Percentiles rank a stretch among this genome's conserved stretches.
These are phyloP conservation scores for Phaffia australis DNA, from an alignment of 768 basidiomycete genomes.

Conservation along the genomic window DNA sequence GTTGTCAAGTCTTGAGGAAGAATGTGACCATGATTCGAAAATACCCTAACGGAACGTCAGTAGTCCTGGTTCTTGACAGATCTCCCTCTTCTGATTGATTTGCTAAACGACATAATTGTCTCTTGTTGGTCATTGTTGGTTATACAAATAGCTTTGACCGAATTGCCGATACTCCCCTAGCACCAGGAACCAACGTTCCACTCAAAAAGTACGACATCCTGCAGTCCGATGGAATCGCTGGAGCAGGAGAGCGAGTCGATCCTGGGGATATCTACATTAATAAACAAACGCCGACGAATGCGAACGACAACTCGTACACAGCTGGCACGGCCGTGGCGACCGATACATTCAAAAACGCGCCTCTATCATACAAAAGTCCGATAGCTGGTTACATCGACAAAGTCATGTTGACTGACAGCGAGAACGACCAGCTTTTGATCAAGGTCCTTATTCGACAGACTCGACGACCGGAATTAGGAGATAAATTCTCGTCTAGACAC, in stretches of 20 bases:
- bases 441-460: constrained; percentile 97
- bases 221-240: constrained; percentile 82
- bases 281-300: constrained; percentile 89
- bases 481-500: constrained; percentile 96
- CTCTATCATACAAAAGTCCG: constrained; percentile 86
- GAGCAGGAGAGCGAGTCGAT: constrained; percentile 86
- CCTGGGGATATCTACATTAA: constrained; percentile 92
- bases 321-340: constrained; percentile 38
- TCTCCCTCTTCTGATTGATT: not conserved
- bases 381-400: constrained; percentile 93
- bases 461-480: constrained; percentile 86
- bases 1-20: constrained; percentile 95
- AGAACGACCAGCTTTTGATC: constrained; percentile 90
- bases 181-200: constrained; percentile 59
- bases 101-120: not conserved
- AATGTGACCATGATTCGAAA: constrained; percentile 86
- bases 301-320: constrained; percentile 79
- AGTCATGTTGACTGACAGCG: constrained; percentile 91
- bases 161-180: constrained; percentile 77
- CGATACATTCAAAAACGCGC: constrained; percentile 66
- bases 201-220: constrained; percentile 83
- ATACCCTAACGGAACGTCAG: constrained; percentile 94
- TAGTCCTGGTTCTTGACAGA: constrained; percentile 30
- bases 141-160: constrained; percentile 65
- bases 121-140: not conserved